phyloP scores from a whole-genome alignment of 257 asterid species.

The Rhazya stricta region DNA sequence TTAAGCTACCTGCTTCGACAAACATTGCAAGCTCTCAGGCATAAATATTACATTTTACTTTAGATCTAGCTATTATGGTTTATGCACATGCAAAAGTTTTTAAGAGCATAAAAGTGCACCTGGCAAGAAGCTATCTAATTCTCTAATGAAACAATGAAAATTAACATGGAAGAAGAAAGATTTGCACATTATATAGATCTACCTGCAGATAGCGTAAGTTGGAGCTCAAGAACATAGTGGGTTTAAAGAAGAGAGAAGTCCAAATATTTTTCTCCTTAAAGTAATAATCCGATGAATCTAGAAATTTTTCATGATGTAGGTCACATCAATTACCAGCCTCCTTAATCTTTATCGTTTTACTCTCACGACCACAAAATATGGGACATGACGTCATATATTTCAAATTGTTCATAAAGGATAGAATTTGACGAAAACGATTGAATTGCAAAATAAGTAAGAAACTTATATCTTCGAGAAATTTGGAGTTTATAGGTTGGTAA shows the following conservation, averaged over 20 bases:
- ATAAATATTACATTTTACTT: neutral
- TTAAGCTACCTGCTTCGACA: conserved; percentile 26
- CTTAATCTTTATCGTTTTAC: neutral
- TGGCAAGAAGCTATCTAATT: neutral
- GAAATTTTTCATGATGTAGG: neutral
- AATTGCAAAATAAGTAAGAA: neutral
- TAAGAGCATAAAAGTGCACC: too few species aligned
- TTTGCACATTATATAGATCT: neutral
- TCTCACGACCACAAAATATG: neutral
- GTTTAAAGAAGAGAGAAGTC: neutral
- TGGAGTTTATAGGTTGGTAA: neutral
- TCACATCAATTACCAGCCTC: neutral
- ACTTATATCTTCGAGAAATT: neutral
- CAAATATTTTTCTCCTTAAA: neutral
- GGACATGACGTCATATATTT: neutral
- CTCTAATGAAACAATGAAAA: neutral
- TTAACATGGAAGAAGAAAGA: neutral
- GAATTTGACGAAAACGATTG: neutral
- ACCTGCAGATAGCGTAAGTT: neutral
- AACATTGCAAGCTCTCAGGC: neutral
- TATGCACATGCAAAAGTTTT: neutral
- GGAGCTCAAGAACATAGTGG: neutral
- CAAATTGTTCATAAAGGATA: neutral
- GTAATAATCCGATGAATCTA: neutral
- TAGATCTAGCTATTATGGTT: neutral